Base-by-base conservation (phyloP, 768 basidiomycete genomes). In the Leccinellum luteum region DNA sequence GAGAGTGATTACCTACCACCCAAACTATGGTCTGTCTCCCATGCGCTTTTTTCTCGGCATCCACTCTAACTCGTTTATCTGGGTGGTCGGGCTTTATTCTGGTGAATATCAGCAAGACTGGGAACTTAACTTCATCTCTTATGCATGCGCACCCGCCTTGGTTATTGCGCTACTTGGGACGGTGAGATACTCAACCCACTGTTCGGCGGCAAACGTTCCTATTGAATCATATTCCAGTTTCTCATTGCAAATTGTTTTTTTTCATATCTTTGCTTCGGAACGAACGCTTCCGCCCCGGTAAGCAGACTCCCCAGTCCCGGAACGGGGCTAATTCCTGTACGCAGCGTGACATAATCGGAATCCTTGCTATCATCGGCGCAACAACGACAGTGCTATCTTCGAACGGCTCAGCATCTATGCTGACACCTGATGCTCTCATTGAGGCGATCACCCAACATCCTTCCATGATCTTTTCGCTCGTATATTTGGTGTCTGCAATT, bases 81-180 rank as follows among this genome's bases (percentile, higher is more conserved):
- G 92, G 93, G 95, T 96, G 96, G 92, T 65, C 81, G 12, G 96
- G 96, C 1, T 89, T 98, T 65, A 59, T 84, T 14, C 78, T 97
- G 50, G 94, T 98, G 86, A 92, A 94, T 61, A 58, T 96, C 21
- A 96, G 96, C 14, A 96, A 99, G 75, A 76, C 82, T 21, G 85
- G 94, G 6, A 98, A 98, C 69, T n/a, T n/a, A n/a, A n/a, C n/a
- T 98, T 97, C 66, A 87, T 86, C 48, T 91, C 91, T 0, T 95
- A 95, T 60, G 93, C 87, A 0, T 95, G 81, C 73, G 92, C 92
- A 21, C 93, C 93, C 9, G 92, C 93, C 6, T 92, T 90, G n/a
- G 76, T 95, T 4, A 93, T 98, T 13, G 94, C 96, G 0, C 96
- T 95, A 28, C 78, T 98, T 13, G 96, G 96, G n/a, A 94, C 92